A percentile compares a stretch with the other conserved stretches of the same genome.
These are phyloP conservation scores for Pseudogymnoascus sp. DNA, from an alignment of 2,329 filamentous ascomycete genomes.

Conservation along the genomic window DNA sequence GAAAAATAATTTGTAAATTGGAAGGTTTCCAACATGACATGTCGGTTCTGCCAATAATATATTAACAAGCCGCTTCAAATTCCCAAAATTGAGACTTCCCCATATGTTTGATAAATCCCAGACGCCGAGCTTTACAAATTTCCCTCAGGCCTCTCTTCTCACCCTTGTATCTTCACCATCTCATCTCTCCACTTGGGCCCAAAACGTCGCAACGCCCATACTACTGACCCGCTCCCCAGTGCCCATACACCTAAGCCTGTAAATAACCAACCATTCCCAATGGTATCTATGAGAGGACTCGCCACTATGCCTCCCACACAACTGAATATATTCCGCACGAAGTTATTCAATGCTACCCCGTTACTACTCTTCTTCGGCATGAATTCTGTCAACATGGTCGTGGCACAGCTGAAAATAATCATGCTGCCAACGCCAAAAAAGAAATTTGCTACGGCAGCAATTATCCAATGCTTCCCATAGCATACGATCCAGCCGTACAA, in stretches of 20 bases:
- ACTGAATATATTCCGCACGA: conserved; percentile 70
- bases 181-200: conserved; percentile 55
- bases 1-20: not conserved
- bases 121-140: not conserved
- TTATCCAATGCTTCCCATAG: conserved; percentile 57
- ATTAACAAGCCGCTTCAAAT: conserved; percentile 1
- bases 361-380: conserved; percentile 64
- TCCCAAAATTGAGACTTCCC: not conserved
- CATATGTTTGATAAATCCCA: not conserved
- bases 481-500: conserved; percentile 72
- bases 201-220: conserved; percentile 56
- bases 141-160: conserved; percentile 14
- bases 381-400: conserved; percentile 82
- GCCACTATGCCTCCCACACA: conserved; percentile 65
- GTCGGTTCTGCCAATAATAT: not conserved
- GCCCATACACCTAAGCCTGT: conserved; percentile 51
- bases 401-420: conserved; percentile 46
- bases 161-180: conserved; percentile 44
- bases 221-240: conserved; percentile 45
- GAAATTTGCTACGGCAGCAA: conserved; percentile 59
- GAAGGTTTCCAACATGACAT: not conserved
- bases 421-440: conserved; percentile 72
- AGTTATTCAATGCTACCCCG: conserved; percentile 76
- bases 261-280: conserved; percentile 72
- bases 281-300: conserved; percentile 61